Evolutionary conservation across 305 asterid species (phyloP).

Genomic region (Plantago rigida): DNA sequence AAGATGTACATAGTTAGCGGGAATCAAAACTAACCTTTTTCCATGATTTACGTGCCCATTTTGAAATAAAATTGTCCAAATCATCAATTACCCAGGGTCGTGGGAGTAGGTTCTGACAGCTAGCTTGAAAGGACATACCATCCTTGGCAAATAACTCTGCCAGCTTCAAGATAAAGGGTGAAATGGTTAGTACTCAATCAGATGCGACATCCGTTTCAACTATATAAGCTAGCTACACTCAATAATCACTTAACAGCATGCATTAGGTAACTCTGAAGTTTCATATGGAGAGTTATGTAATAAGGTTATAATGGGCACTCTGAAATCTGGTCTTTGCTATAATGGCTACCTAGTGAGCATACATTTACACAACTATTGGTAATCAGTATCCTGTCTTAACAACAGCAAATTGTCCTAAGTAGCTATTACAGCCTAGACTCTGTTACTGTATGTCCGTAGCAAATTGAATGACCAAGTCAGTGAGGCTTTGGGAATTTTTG

Average conservation of each 20-base stretch:
- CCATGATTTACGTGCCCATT: conserved; percentile 62
- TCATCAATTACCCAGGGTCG: conserved; percentile 97
- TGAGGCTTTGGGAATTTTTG: too few species aligned
- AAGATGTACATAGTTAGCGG: conserved; percentile 12
- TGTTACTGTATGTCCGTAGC: too few species aligned
- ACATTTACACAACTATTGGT: too few species aligned
- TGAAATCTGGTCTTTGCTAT: neutral
- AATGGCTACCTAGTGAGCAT: too few species aligned
- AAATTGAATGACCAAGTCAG: too few species aligned
- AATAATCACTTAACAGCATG: neutral
- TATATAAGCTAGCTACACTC: conserved; percentile 10
- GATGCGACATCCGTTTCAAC: conserved; percentile 20
- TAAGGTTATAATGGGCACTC: conserved; percentile 7
- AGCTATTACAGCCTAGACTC: too few species aligned
- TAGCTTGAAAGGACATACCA: conserved; percentile 87
- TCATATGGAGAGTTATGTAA: too few species aligned
- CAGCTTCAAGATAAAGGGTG: conserved; percentile 43
- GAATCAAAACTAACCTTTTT: conserved; percentile 42
- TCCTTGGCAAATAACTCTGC: conserved; percentile 87
- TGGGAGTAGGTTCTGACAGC: conserved; percentile 80
- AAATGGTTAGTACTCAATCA: conserved; percentile 15
- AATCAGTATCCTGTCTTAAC: too few species aligned
- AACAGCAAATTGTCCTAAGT: too few species aligned
- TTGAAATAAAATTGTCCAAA: conserved; percentile 58
- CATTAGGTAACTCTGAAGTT: too few species aligned